Base-by-base conservation (phyloP, 2,329 filamentous ascomycete species). In the Acrocalymma vagum region DNA sequence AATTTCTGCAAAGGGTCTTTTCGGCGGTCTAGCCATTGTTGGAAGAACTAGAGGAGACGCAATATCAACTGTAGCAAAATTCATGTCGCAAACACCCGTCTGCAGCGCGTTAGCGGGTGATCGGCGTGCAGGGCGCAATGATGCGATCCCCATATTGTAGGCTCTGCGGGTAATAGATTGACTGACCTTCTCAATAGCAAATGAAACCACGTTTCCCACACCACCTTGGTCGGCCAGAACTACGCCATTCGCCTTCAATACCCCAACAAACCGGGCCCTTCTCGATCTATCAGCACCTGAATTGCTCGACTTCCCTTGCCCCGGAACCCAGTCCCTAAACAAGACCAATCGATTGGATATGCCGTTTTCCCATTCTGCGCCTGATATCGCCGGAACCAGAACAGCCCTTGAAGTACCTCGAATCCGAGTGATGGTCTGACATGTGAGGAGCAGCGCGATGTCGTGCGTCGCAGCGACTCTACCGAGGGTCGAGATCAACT, bases 371-470 rank as follows among this genome's bases (percentile, higher is more conserved):
- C 92, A 96, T 27, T 87, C 82, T 14, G 78, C 78, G 10, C 87
- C 85, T 41, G 86, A 86, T 48, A 96, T 78, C 26, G 89, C 84
- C 11, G 91, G 87, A 37, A 86, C 80, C 32, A 97, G 74, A 9
- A 86, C 81, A 10, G 91, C 87, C 52, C 78, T 81, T 51, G 74
- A 78, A 50, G 80, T 85, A 4, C 77, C 76, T 48, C 87, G 84
- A 72, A 95, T 86, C 53, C 85, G 87, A n/a, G 90, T 95, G 27
- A 86, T 87, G 44, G 87, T 90, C 63, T 95, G 91, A 24, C 85
- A 90, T 32, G 91, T 78, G 14, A 94, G 67, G 3, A 96, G 75
- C 27, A 95, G 77, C 16, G 90, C 87, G 36, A 92, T 77, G 57
- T 88, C 81, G 50, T 83, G 81, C 20, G 86, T 81, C 9, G 86